phyloP scores from a whole-genome alignment of 1,139 yeast species.

The Suhomyces yuchorum region DNA sequence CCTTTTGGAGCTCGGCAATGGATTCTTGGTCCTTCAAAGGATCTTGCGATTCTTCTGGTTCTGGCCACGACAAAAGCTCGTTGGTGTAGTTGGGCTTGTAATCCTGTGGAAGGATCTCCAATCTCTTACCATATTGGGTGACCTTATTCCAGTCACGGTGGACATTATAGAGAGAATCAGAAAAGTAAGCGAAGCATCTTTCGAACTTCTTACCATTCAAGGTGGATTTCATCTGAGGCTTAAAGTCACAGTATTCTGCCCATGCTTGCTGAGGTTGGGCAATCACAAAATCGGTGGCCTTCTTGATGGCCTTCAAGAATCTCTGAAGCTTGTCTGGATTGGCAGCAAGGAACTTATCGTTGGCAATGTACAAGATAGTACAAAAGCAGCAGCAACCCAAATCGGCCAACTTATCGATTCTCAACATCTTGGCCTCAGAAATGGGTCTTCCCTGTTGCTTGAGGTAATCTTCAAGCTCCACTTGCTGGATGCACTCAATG shows the following conservation, averaged over 20 bases:
- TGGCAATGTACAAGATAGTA: conserved; percentile 55
- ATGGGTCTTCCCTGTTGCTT: conserved; percentile 46
- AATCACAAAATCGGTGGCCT: conserved; percentile 52
- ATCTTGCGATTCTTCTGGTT: conserved; percentile 49
- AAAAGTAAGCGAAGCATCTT: conserved; percentile 58
- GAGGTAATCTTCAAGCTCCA: conserved; percentile 56
- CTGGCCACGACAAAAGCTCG: conserved; percentile 52
- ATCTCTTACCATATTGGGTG: conserved; percentile 56
- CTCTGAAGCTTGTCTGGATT: conserved; percentile 51
- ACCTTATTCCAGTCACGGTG: conserved; percentile 61
- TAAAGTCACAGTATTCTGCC: conserved; percentile 49
- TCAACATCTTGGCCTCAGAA: conserved; percentile 54
- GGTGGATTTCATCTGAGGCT: conserved; percentile 47
- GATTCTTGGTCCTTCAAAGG: conserved; percentile 49
- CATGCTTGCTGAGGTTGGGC: conserved; percentile 48
- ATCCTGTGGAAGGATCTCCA: conserved; percentile 52
- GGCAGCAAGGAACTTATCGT: conserved; percentile 50
- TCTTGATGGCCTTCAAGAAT: conserved; percentile 52
- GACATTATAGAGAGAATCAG: conserved; percentile 54
- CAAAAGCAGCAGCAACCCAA: conserved; percentile 65
- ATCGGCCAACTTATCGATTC: conserved; percentile 59
- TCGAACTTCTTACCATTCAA: conserved; percentile 51
- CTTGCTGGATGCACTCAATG: conserved; percentile 61
- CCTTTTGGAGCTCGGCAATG: conserved; percentile 50
- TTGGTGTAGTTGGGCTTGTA: conserved; percentile 54